Evolutionary conservation across 2,329 filamentous ascomycete species (phyloP), one percentile per base, ranked within the genome.

Genomic region (Cladosporium sphaerospermum): DNA sequence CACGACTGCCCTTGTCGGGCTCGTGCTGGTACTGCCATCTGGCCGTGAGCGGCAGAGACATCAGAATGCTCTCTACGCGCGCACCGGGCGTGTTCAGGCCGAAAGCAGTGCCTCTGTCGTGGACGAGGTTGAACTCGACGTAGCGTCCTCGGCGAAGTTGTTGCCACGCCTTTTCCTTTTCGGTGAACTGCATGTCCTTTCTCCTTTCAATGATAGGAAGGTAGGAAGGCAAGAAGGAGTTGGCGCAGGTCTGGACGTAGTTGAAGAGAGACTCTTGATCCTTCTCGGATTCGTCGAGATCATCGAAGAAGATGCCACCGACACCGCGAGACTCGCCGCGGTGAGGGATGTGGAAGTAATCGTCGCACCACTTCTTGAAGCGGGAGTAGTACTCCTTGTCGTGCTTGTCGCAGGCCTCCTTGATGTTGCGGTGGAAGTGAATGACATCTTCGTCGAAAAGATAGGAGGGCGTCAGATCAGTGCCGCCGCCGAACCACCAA

Each of bases 401-500:
- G 70, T 99, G 93, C 61, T 86, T 85, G 71, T 99, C 93, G 73
- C 93, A 99, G 14, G 87, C 86, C 43, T 89, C 83, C 73, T 96
- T 97, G 65, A 99, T 85, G 2, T 87, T 89, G 69, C 84, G 84
- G 78, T 99, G 93, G 80, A 99, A 99, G 71, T 96, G 92, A 54
- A 95, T 88, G 36, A 89, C 92, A 69, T 99, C 93, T 70, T 99
- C 93, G 62, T 96, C 92, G 72, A 96, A 97, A 32, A 99, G 81
- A 69, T 97, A 99, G 37, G 81, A 84, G 0, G 93, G 93, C 10
- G 93, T 99, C 61, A 99, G 73, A 71, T 99, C 93, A 50, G 89
- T 91, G 53, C 93, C 93, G 47, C 93, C 93, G 59, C 93, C 93
- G 65, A 96, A 99, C 93, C 93, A 99, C 92, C 93, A 99, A 7